Evolutionary conservation across 495 filamentous ascomycete species (phyloP).

Genomic region (Evernia prunastri): DNA sequence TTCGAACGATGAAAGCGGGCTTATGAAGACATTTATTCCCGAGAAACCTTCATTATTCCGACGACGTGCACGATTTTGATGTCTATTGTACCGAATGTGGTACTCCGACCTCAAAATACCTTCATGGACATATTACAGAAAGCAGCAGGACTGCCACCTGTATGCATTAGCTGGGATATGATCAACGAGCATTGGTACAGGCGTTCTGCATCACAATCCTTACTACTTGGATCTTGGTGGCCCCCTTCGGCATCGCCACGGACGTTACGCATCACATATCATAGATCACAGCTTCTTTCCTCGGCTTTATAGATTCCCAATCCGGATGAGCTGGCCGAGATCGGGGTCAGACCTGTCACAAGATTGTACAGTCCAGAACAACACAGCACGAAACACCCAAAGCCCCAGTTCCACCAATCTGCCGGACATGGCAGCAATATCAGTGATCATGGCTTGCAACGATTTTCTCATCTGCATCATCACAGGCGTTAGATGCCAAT

Average conservation of each 20-base stretch:
- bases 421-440: background rate
- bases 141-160: background rate
- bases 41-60: background rate
- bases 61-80: background rate
- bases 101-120: background rate
- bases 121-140: background rate
- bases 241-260: background rate
- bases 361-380: background rate
- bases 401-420: background rate
- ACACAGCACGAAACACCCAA: background rate
- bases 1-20: background rate
- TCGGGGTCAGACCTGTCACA: background rate
- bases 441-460: background rate
- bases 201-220: background rate
- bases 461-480: background rate
- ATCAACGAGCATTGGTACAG: background rate
- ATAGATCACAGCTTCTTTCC: background rate
- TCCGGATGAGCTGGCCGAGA: background rate
- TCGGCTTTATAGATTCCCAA: background rate
- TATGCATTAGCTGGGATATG: background rate
- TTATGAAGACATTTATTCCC: too few species aligned
- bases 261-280: background rate
- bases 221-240: background rate
- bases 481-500: background rate
- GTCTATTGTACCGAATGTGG: background rate